These are phyloP conservation scores for Suillus variegatus DNA, from an alignment of 768 basidiomycete genomes.

Conservation along the genomic window DNA sequence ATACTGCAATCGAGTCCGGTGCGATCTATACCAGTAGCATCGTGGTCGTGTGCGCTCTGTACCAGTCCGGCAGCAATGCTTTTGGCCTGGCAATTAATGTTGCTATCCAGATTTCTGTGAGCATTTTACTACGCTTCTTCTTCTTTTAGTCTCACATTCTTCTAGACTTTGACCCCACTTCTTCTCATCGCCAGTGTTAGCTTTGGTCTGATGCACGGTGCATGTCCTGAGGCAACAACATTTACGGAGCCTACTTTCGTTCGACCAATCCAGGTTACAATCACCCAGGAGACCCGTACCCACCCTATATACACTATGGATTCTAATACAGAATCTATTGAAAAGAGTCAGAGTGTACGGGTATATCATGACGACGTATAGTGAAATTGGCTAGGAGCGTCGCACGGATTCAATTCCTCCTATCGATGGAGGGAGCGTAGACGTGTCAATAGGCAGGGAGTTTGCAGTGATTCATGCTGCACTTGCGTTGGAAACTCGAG, in stretches of 20 bases:
- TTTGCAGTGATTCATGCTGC: background rate
- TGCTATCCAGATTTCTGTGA: conserved; percentile 16
- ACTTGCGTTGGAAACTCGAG: background rate
- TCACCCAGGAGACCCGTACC: background rate
- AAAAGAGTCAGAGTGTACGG: background rate
- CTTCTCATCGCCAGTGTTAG: conserved; percentile 17
- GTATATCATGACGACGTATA: background rate
- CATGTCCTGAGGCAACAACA: background rate
- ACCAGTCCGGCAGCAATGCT: conserved; percentile 3
- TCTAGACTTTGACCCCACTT: conserved; percentile 16
- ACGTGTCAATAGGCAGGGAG: background rate
- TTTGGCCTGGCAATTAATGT: conserved; percentile 4
- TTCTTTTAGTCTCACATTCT: background rate
- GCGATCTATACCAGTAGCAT: conserved; percentile 18
- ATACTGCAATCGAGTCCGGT: conserved; percentile 20
- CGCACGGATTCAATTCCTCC: background rate
- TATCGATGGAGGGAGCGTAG: background rate
- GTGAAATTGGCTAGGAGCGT: background rate
- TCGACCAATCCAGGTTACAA: background rate
- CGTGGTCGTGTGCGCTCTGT: conserved; percentile 12
- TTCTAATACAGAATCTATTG: background rate
- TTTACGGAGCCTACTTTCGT: background rate
- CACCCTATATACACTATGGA: background rate
- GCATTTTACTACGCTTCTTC: background rate
- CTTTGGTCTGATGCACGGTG: conserved; percentile 9